Conservation (phyloP, 1,139 yeast genomes). For the Candida dubliniensis region DNA sequence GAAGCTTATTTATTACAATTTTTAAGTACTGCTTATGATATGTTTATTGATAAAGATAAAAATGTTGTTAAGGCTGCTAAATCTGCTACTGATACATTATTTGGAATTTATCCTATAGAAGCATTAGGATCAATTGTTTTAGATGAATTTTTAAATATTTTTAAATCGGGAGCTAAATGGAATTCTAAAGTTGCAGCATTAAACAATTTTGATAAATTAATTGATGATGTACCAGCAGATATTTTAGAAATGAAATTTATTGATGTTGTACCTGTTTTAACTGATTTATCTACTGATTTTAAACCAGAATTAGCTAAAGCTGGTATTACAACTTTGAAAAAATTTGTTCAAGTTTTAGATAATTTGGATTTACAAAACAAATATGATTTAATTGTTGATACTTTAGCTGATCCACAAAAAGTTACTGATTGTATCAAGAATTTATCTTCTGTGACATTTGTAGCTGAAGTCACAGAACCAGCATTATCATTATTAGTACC, state of each 20-base stretch:
- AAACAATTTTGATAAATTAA: slow-evolving; percentile 66
- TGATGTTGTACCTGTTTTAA: slow-evolving; percentile 77
- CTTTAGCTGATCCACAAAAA: slow-evolving; percentile 85
- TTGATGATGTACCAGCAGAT: slow-evolving; percentile 83
- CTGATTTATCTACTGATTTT: slow-evolving; percentile 90
- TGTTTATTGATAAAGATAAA: slow-evolving; percentile 81
- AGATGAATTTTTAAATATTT: slow-evolving; percentile 59
- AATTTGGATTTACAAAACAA: slow-evolving; percentile 90
- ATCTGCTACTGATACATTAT: slow-evolving; percentile 63
- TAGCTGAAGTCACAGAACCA: slow-evolving; percentile 97
- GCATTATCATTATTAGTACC: slow-evolving; percentile 90
- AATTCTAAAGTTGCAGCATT: slow-evolving; percentile 84
- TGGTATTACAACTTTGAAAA: slow-evolving; percentile 69
- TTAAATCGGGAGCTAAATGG: slow-evolving; percentile 89
- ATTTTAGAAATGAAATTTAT: slow-evolving; percentile 79
- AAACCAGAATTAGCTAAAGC: slow-evolving; percentile 92
- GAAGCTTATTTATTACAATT: slow-evolving; percentile 72
- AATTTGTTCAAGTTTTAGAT: slow-evolving; percentile 79
- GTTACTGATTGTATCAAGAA: slow-evolving; percentile 89
- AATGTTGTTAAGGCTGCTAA: slow-evolving; percentile 83
- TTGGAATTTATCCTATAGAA: slow-evolving; percentile 73
- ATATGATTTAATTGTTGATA: slow-evolving; percentile 79
- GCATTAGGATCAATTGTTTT: slow-evolving; percentile 72
- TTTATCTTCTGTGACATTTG: slow-evolving; percentile 91
- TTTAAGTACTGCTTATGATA: slow-evolving; percentile 59